Evolutionary conservation across 208 protist genomes (phyloP).

Genomic region (Phytomonas sp.): DNA sequence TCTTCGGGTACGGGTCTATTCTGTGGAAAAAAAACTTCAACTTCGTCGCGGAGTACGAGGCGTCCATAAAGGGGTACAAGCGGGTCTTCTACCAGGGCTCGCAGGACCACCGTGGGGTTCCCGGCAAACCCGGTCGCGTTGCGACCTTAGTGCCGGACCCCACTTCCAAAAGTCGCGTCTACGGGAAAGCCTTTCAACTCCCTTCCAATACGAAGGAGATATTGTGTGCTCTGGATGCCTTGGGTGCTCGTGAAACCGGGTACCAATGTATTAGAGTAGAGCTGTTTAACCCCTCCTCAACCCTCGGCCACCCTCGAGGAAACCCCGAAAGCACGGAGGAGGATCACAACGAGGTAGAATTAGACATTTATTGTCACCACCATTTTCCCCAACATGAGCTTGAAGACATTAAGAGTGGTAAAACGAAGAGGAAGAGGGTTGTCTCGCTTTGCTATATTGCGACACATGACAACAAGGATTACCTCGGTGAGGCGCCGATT

Average conservation of each 20-base stretch:
- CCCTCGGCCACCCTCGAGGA: conserved; percentile 2
- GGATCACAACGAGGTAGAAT: conserved; percentile 2
- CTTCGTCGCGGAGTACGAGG: conserved; percentile 43
- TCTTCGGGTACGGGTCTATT: conserved; percentile 84
- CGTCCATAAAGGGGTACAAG: conserved; percentile 58
- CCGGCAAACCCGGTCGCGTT: conserved; percentile 55
- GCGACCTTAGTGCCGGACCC: conserved; percentile 56
- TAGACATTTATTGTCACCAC: conserved; percentile 11
- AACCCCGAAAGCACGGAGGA: background rate
- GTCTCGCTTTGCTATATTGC: conserved; percentile 72
- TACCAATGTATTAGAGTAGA: conserved; percentile 46
- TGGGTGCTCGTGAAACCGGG: conserved; percentile 66
- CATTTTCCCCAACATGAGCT: background rate
- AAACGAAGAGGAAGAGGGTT: conserved; percentile 17
- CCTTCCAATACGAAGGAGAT: conserved; percentile 37
- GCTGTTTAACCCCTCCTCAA: conserved; percentile 29
- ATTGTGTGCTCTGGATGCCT: conserved; percentile 30
- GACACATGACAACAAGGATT: conserved; percentile 55
- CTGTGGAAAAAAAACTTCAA: conserved; percentile 85
- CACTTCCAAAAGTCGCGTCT: conserved; percentile 33
- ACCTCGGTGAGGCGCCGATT: conserved; percentile 41
- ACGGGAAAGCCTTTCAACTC: conserved; percentile 67
- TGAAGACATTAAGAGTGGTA: conserved; percentile 3
- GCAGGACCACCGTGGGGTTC: conserved; percentile 62
- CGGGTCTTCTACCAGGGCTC: conserved; percentile 80